Conservation (phyloP, 192 early-diverging fungal species). For the Jimgerdemannia lactiflua region DNA sequence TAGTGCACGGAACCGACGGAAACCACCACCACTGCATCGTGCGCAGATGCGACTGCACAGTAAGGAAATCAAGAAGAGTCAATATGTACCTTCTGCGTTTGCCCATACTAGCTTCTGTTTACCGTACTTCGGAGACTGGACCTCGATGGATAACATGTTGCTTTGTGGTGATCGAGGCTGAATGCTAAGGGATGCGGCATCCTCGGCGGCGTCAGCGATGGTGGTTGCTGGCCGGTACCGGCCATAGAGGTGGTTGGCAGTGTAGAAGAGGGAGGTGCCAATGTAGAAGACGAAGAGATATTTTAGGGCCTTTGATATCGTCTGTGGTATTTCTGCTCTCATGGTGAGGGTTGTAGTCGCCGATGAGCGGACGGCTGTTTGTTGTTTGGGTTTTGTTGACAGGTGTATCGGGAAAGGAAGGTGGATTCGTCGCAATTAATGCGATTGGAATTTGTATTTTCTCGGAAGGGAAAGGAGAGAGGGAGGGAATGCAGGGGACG, state of each 20-base stretch:
- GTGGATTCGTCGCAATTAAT: too few species aligned
- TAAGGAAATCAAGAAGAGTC: neutral
- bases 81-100: constrained; percentile 23
- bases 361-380: too few species aligned
- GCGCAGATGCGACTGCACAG: neutral
- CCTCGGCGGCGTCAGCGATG: neutral
- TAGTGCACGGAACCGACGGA: too few species aligned
- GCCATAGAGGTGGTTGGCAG: constrained; percentile 28
- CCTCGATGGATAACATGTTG: constrained; percentile 1
- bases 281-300: constrained; percentile 28
- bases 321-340: constrained; percentile 14
- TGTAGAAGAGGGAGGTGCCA: constrained; percentile 30
- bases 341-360: constrained; percentile 1
- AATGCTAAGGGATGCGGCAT: neutral
- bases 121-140: neutral
- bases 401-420: too few species aligned
- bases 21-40: too few species aligned
- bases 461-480: too few species aligned
- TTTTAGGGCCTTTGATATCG: constrained; percentile 18
- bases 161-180: constrained; percentile 7
- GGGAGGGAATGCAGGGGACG: too few species aligned
- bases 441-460: too few species aligned
- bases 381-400: too few species aligned
- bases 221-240: constrained; percentile 3
- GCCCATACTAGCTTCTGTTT: constrained; percentile 26